A percentile compares a stretch with the other conserved stretches of the same genome.
These are phyloP conservation scores for Clohesyomyces aquaticus DNA, from an alignment of 495 filamentous ascomycete species.

Conservation along the genomic window DNA sequence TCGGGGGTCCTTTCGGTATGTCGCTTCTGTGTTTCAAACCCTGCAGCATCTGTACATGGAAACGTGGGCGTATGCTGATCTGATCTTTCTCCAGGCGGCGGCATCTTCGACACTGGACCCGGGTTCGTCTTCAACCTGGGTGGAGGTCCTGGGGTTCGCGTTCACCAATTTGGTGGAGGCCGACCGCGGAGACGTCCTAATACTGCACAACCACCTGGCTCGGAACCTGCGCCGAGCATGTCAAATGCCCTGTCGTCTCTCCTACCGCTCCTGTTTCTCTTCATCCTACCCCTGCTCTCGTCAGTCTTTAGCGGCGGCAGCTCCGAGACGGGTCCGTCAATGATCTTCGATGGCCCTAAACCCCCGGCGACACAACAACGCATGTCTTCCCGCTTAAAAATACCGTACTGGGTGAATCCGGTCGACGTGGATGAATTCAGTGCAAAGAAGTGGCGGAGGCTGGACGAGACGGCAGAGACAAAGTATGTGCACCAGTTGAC, in stretches of 20 bases:
- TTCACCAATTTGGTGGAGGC: constrained; percentile 61
- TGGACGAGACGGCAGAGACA: constrained; percentile 78
- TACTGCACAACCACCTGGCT: constrained; percentile 33
- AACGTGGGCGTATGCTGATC: constrained; percentile 24
- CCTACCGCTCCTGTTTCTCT: constrained; percentile 75
- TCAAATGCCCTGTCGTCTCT: constrained; percentile 58
- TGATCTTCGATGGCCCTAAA: constrained; percentile 68
- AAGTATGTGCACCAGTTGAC: constrained; percentile 68
- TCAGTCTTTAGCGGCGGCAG: constrained; percentile 67
- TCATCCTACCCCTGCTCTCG: constrained; percentile 83
- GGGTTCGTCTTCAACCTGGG: constrained; percentile 92
- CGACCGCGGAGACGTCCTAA: constrained; percentile 46
- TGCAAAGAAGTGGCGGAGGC: constrained; percentile 63
- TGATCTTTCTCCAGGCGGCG: constrained; percentile 47
- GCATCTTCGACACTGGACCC: constrained; percentile 70
- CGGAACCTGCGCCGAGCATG: constrained; percentile 21
- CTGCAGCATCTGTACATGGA: neutral
- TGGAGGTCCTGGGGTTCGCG: constrained; percentile 52
- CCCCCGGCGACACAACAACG: constrained; percentile 75
- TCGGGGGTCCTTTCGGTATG: constrained; percentile 63
- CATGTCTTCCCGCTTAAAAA: constrained; percentile 67
- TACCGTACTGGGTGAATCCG: constrained; percentile 88
- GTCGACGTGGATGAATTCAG: constrained; percentile 71
- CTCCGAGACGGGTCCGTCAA: constrained; percentile 63
- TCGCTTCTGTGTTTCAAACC: constrained; percentile 1